These are phyloP conservation scores for Eustoma russellianum DNA, from an alignment of 257 asterid species.

Conservation along the genomic window DNA sequence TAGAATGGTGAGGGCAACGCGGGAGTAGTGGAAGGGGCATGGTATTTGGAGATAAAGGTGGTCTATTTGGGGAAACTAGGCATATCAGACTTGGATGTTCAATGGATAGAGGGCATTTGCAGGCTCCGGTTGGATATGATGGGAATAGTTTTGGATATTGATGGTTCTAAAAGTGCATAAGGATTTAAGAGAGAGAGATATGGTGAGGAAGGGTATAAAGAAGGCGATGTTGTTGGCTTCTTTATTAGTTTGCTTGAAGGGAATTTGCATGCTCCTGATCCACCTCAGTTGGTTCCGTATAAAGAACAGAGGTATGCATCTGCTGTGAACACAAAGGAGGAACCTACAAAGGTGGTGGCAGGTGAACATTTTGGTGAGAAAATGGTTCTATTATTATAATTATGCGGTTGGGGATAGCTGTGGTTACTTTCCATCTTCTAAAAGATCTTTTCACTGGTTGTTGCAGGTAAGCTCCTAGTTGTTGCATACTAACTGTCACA, in stretches of 20 bases:
- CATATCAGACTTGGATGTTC: constrained; percentile 95
- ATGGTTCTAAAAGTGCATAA: constrained; percentile 86
- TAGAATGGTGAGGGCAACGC: constrained; percentile 92
- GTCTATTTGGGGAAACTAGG: constrained; percentile 77
- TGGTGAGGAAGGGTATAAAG: constrained; percentile 76
- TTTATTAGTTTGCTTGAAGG: constrained; percentile 85
- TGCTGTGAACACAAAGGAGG: constrained; percentile 61
- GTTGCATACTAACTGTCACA: too few relatives aligned
- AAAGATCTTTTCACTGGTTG: too few relatives aligned
- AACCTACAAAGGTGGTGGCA: constrained; percentile 71
- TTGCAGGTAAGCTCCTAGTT: too few relatives aligned
- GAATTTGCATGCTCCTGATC: constrained; percentile 49
- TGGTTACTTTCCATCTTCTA: too few relatives aligned
- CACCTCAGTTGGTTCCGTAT: constrained; percentile 71
- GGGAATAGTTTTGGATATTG: constrained; percentile 82
- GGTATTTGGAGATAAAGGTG: constrained; percentile 90
- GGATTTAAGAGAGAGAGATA: constrained; percentile 86
- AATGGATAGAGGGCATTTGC: constrained; percentile 90
- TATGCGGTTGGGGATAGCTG: too few relatives aligned
- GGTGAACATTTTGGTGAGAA: too few relatives aligned
- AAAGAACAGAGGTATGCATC: constrained; percentile 82
- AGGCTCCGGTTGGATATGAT: constrained; percentile 97
- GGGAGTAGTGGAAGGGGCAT: constrained; percentile 88
- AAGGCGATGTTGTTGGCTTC: constrained; percentile 89
- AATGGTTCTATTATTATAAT: too few relatives aligned